Evolutionary conservation across 345 rosid species (phyloP), one percentile per base, ranked within the genome.

Genomic region (Dipteronia sinensis): DNA sequence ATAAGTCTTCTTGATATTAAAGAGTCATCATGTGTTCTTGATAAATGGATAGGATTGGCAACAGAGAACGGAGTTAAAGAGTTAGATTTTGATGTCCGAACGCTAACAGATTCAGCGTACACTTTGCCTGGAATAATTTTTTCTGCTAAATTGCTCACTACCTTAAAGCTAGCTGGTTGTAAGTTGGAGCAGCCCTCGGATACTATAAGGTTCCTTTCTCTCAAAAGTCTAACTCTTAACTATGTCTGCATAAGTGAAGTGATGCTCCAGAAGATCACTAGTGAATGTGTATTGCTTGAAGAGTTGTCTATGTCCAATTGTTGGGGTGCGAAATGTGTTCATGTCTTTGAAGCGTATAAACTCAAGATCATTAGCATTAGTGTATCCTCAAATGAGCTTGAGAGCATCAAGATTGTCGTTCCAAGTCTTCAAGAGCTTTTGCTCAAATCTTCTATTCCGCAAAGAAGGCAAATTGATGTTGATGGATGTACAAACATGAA

Each of bases 381-480:
- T 17, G 2, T 10, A 13, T 16, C 3, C 4, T 16, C 61, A 2
- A 8, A 31, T 16, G 11, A 55, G 16, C 10, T 71, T 29, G 16
- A 55, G 11, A 55, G 25, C 20, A 7, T 71, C 55, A 61, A 55
- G 10, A 71, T 71, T 55, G 47, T 9, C 29, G 23, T 11, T 17
- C 74, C 65, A 20, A 55, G 64, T 55, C 64, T 71, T 55, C 47
- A 55, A 11, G 23, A 71, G 74, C 62, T 56, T 56, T 56, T 56
- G 2, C 62, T 56, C 17, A 17, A 7, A 19, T 56, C 62, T n/a
- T 56, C 19, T 56, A 20, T n/a, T 56, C 62, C 25, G 25, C 20
- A 20, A 20, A n/a, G 25, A 2, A 56, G 62, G 62, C 10, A 13
- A 12, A 23, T 69, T 22, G 22, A 27, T 0, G 25, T 71, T 11